Evolutionary conservation across 78 protist genomes (phyloP).

Genomic region (Pigoraptor vietnamica): DNA sequence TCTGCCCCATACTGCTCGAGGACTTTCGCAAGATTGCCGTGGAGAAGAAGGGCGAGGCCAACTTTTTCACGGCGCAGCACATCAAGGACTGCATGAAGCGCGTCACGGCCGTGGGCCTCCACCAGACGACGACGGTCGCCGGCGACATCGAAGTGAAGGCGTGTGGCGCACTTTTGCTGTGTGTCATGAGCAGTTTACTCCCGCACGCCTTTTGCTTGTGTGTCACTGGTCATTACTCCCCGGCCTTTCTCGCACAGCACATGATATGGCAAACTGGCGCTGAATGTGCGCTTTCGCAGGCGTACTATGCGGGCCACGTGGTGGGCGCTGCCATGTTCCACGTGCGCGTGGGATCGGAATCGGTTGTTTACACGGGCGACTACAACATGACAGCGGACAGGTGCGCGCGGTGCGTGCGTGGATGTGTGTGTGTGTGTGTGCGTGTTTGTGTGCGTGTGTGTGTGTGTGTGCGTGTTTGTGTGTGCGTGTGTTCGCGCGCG

Average conservation of each 20-base stretch:
- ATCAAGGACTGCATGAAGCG: constrained; percentile 84
- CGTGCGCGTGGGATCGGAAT: constrained; percentile 68
- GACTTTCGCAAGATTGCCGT: constrained; percentile 73
- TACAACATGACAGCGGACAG: constrained; percentile 96
- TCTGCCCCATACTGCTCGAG: constrained; percentile 87
- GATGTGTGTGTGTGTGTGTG: too few relatives aligned
- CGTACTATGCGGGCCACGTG: constrained; percentile 95
- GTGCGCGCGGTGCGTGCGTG: constrained; percentile 78
- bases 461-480: too few relatives aligned
- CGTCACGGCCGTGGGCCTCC: constrained; percentile 42
- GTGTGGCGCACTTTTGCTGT: constrained; percentile 95
- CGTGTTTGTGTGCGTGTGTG: too few relatives aligned
- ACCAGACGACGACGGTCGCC: constrained; percentile 74
- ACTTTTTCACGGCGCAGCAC: constrained; percentile 74
- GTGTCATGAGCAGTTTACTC: constrained; percentile 50
- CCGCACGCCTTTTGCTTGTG: neutral
- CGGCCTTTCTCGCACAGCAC: neutral
- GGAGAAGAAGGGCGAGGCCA: constrained; percentile 62
- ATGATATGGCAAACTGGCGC: neutral
- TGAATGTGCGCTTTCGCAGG: neutral
- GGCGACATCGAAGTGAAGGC: constrained; percentile 75
- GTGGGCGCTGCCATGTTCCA: constrained; percentile 95
- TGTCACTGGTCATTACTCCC: neutral
- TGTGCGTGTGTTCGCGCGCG: too few relatives aligned
- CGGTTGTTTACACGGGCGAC: constrained; percentile 94